Evolutionary conservation across 2,329 filamentous ascomycete genomes (phyloP).

Genomic region (Cercospora brassicicola): DNA sequence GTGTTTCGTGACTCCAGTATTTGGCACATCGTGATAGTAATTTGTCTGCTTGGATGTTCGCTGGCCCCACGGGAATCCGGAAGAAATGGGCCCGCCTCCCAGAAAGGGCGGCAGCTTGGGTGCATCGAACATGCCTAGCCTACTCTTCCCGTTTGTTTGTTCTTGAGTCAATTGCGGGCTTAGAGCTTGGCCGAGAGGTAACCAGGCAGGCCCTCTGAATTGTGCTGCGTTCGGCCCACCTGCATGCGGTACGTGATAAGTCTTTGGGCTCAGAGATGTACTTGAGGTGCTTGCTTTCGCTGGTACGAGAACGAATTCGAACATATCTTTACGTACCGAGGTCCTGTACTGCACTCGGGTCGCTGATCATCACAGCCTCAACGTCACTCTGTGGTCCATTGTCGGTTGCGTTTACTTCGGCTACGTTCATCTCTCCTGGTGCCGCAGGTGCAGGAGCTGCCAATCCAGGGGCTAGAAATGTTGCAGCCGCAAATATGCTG

Average conservation of each 20-base stretch:
- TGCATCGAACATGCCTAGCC: constrained; percentile 31
- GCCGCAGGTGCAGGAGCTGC: neutral
- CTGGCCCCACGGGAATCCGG: constrained; percentile 33
- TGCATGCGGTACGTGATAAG: neutral
- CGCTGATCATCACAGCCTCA: neutral
- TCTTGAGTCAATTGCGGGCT: constrained; percentile 26
- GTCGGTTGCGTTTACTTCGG: neutral
- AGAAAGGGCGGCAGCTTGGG: constrained; percentile 30
- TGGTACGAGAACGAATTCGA: neutral
- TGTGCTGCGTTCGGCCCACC: constrained; percentile 21
- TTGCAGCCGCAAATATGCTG: neutral
- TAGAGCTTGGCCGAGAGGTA: constrained; percentile 23
- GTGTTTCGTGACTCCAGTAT: constrained; percentile 39
- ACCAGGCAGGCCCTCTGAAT: constrained; percentile 26
- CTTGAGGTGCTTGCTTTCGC: neutral
- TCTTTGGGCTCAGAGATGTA: neutral
- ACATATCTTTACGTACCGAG: neutral
- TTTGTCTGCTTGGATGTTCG: constrained; percentile 33
- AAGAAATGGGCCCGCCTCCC: constrained; percentile 23
- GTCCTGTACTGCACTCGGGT: neutral
- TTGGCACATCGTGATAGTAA: constrained; percentile 32
- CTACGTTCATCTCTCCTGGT: neutral
- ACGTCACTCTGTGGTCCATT: neutral
- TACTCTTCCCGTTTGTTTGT: constrained; percentile 32
- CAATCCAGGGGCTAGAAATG: neutral